Evolutionary conservation across 352 stramenopile species (phyloP).

Genomic region (Phytophthora tentaculata): DNA sequence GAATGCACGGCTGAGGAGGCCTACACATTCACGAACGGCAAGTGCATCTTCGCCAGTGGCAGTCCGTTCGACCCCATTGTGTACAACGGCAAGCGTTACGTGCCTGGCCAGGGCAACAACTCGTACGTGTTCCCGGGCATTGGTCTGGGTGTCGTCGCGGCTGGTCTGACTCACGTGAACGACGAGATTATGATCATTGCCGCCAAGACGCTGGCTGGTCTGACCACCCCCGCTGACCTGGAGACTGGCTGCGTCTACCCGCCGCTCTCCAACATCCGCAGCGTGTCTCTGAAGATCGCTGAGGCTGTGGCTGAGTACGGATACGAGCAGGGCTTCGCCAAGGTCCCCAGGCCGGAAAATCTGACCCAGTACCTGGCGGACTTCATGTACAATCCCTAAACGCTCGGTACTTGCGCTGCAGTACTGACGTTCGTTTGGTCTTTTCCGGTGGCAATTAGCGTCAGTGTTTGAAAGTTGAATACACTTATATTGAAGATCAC

Average conservation of each 20-base stretch:
- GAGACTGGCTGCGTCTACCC: slow-evolving; percentile 95
- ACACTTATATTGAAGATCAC: slow-evolving; percentile 34
- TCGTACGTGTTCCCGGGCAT: slow-evolving; percentile 98
- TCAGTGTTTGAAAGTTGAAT: slow-evolving; percentile 38
- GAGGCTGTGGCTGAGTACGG: slow-evolving; percentile 90
- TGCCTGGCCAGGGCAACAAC: slow-evolving; percentile 94
- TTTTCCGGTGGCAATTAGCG: slow-evolving; percentile 28
- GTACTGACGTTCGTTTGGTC: slow-evolving; percentile 19
- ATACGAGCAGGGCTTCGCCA: slow-evolving; percentile 67
- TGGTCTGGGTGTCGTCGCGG: slow-evolving; percentile 93
- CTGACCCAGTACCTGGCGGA: slow-evolving; percentile 60
- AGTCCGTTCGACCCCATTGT: slow-evolving; percentile 95
- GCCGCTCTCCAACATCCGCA: slow-evolving; percentile 90
- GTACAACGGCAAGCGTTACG: slow-evolving; percentile 85
- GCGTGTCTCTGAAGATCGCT: slow-evolving; percentile 93
- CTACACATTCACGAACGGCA: slow-evolving; percentile 96
- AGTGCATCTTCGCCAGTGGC: slow-evolving; percentile 96
- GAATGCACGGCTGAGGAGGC: slow-evolving; percentile 97
- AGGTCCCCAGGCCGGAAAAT: slow-evolving; percentile 54
- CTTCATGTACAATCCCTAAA: slow-evolving; percentile 82
- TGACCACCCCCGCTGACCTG: slow-evolving; percentile 91
- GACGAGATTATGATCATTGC: slow-evolving; percentile 88
- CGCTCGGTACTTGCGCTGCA: slow-evolving; percentile 23
- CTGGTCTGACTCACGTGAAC: slow-evolving; percentile 75
- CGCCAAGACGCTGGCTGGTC: slow-evolving; percentile 68